Base-by-base conservation (phyloP, 257 asterid genomes). In the Cinchona pubescens region DNA sequence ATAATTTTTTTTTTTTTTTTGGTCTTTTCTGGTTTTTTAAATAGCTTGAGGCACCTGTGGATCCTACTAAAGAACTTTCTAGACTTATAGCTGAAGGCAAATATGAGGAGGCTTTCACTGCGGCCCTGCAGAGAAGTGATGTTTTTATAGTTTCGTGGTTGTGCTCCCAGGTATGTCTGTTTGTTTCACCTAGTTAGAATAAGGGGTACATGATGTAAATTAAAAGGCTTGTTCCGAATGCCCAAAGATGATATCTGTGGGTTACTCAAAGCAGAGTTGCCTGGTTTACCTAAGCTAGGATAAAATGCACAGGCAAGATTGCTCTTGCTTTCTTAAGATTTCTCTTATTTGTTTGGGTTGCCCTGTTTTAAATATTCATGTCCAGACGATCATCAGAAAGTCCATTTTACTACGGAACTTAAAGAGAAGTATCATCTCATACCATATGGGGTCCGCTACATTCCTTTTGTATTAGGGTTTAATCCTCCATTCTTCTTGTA, bases 31-130 rank as follows among this genome's bases (percentile, higher is more conserved):
- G 38, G 51, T 48, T 9, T 48, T 9, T 38, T 67, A 27, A 65
- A 79, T 77, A 95, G 99, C 79, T 90, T 42, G 98, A 95, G 88
- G 87, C 85, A 72, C 94, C 97, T 60, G 82, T 84, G 74, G 99
- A 95, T 85, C 99, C 99, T 29, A 95, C 97, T 35, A 91, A 88
- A 84, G 99, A 95, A 82, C 86, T 95, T 35, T 84, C 97, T n/a
- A 91, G 97, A 82, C 66, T 92, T 79, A 67, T 88, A 72, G 83
- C 89, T 48, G 99, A 95, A 86, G 93, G 83, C 46, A 95, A 95
- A 81, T 92, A 86, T 49, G 99, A 87, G 77, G 99, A 92, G 81
- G 98, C 99, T 60, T 95, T 92, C 85, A 92, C 92, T 61, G 51
- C 85, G 73, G 98, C 99, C 59, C 78, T 94, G 79, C 99, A 92